phyloP scores from a whole-genome alignment of 202 grass and related monocot species.

The Schoenoplectus tabernaemontani region DNA sequence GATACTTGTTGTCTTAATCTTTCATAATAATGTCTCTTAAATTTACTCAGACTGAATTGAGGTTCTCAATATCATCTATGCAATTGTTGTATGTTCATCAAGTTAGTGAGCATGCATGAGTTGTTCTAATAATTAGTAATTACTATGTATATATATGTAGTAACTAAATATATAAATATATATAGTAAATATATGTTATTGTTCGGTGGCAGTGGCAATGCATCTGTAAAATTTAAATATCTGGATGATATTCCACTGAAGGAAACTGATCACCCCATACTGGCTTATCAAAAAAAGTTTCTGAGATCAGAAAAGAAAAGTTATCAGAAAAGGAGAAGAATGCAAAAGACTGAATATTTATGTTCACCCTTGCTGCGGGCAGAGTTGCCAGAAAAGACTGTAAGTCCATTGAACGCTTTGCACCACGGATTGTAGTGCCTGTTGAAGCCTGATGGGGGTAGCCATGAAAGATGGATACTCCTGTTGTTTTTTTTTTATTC shows the following conservation, averaged over 20 bases:
- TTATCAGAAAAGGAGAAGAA: background rate
- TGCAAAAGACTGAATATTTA: background rate
- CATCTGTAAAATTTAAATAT: background rate
- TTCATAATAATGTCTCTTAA: background rate
- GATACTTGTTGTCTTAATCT: background rate
- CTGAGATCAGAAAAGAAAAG: background rate
- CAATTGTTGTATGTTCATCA: too few relatives aligned
- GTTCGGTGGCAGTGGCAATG: background rate
- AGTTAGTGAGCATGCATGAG: too few relatives aligned
- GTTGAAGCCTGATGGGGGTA: conserved; percentile 13
- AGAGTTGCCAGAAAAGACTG: conserved; percentile 72
- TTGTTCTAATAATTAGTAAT: too few relatives aligned
- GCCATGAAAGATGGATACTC: conserved; percentile 17
- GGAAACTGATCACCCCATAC: background rate
- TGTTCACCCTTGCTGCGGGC: conserved; percentile 49
- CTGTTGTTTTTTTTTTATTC: background rate
- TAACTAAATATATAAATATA: too few relatives aligned
- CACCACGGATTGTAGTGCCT: conserved; percentile 54
- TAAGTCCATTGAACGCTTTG: conserved; percentile 73
- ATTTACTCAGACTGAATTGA: too few relatives aligned
- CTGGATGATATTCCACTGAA: background rate
- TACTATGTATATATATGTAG: too few relatives aligned
- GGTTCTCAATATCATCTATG: too few relatives aligned
- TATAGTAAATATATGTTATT: too few relatives aligned
- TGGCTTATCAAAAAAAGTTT: background rate